Conservation (phyloP, 2,329 filamentous ascomycete species). For the Aspergillus oerlinghausenensis region DNA sequence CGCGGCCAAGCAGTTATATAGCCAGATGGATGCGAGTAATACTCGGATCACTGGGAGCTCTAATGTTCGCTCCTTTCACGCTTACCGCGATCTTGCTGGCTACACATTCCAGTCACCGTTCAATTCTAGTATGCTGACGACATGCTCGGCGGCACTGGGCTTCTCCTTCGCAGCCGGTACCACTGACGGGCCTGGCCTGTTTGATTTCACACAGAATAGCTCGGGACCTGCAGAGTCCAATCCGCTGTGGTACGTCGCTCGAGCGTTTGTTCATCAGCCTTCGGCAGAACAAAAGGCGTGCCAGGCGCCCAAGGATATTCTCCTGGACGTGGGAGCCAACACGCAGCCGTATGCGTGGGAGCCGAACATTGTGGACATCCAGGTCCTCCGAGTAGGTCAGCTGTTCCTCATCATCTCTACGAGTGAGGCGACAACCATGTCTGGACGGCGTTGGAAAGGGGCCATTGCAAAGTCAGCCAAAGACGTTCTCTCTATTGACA, state of each 20-base stretch:
- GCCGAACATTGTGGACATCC: slow-evolving; percentile 86
- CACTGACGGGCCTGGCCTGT: slow-evolving; percentile 82
- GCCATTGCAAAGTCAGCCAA: slow-evolving; percentile 57
- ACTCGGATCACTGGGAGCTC: slow-evolving; percentile 51
- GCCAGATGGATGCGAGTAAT: slow-evolving; percentile 44
- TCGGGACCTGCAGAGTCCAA: slow-evolving; percentile 66
- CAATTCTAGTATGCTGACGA: slow-evolving; percentile 61
- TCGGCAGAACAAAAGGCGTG: slow-evolving; percentile 66
- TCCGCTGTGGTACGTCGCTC: slow-evolving; percentile 75
- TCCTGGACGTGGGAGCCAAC: slow-evolving; percentile 85
- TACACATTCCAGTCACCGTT: slow-evolving; percentile 66
- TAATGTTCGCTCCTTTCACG: slow-evolving; percentile 76
- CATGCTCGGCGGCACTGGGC: slow-evolving; percentile 82
- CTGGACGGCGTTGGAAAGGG: slow-evolving; percentile 77
- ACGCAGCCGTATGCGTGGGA: slow-evolving; percentile 76
- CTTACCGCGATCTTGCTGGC: slow-evolving; percentile 74
- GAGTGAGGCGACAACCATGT: slow-evolving; percentile 89
- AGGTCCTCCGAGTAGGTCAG: slow-evolving; percentile 78
- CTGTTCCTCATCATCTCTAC: slow-evolving; percentile 78
- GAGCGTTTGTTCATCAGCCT: slow-evolving; percentile 66
- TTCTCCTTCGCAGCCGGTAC: slow-evolving; percentile 93
- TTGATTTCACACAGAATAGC: slow-evolving; percentile 89
- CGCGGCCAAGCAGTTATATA: slow-evolving; percentile 50
- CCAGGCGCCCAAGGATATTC: slow-evolving; percentile 75
- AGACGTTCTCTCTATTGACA: slow-evolving; percentile 45